phyloP scores from a whole-genome alignment of 805 yeast genomes.

The Starmera quercuum region DNA sequence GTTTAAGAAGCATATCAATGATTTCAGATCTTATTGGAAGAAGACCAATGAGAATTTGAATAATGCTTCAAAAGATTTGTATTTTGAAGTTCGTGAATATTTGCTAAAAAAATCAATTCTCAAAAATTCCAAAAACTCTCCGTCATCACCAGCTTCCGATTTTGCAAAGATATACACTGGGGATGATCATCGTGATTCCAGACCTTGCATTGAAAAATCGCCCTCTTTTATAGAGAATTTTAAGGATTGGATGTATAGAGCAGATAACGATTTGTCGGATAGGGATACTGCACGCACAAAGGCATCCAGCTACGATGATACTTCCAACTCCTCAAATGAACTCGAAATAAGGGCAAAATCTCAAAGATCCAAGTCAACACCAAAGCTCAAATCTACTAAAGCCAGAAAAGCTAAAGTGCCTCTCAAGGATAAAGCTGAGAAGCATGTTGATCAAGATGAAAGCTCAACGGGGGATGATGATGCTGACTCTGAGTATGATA shows the following conservation, averaged over 20 bases:
- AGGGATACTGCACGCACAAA: no score
- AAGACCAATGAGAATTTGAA: constrained; percentile 62
- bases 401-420: no score
- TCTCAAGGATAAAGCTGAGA: no score
- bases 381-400: no score
- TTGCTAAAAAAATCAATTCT: constrained; percentile 37
- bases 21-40: constrained; percentile 81
- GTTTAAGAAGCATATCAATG: constrained; percentile 80
- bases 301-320: no score
- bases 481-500: no score
- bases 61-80: constrained; percentile 72
- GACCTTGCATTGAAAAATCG: constrained; percentile 8
- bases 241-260: constrained; percentile 27
- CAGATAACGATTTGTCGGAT: constrained; percentile 13
- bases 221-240: constrained; percentile 22
- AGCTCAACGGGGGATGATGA: no score
- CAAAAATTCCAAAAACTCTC: constrained; percentile 19
- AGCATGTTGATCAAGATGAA: no score
- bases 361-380: no score
- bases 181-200: constrained; percentile 29
- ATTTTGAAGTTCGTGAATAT: constrained; percentile 77
- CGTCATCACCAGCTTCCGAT: constrained; percentile 46
- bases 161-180: constrained; percentile 61
- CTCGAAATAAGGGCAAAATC: no score
- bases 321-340: no score